Evolutionary conservation across 345 rosid genomes (phyloP).

Genomic region (Arabidopsis thaliana): DNA sequence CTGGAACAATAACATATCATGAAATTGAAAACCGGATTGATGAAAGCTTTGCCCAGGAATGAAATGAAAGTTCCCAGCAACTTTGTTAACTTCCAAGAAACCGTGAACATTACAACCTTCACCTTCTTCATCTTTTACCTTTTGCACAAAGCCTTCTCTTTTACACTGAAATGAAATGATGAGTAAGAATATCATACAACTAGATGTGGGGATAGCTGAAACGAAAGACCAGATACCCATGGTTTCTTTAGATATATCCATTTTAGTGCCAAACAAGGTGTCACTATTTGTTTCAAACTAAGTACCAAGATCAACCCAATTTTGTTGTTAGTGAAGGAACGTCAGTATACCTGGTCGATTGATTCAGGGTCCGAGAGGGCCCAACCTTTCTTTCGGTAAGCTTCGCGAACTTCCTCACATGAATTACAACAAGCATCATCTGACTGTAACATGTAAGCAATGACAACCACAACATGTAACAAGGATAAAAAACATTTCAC

Average conservation of each 20-base stretch:
- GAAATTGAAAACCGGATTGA: constrained; percentile 67
- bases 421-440: constrained; percentile 85
- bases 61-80: constrained; percentile 92
- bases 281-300: neutral
- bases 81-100: constrained; percentile 85
- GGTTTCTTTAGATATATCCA: neutral
- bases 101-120: constrained; percentile 91
- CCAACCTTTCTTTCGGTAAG: constrained; percentile 91
- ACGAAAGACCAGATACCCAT: neutral
- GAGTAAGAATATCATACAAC: constrained; percentile 4
- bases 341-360: constrained; percentile 70
- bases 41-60: constrained; percentile 84
- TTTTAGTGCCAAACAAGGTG: neutral
- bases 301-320: constrained; percentile 3
- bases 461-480: constrained; percentile 18
- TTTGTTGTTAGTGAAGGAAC: neutral
- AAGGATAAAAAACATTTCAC: constrained; percentile 3
- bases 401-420: constrained; percentile 93
- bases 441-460: constrained; percentile 49
- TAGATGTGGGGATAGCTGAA: constrained; percentile 10
- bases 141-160: constrained; percentile 88
- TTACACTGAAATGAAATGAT: constrained; percentile 60
- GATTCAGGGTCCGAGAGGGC: constrained; percentile 67
- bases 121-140: constrained; percentile 82
- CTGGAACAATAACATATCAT: constrained; percentile 70